These are phyloP conservation scores for Phellinidium pouzarii DNA, from an alignment of 1,284 basidiomycete species.

Conservation along the genomic window DNA sequence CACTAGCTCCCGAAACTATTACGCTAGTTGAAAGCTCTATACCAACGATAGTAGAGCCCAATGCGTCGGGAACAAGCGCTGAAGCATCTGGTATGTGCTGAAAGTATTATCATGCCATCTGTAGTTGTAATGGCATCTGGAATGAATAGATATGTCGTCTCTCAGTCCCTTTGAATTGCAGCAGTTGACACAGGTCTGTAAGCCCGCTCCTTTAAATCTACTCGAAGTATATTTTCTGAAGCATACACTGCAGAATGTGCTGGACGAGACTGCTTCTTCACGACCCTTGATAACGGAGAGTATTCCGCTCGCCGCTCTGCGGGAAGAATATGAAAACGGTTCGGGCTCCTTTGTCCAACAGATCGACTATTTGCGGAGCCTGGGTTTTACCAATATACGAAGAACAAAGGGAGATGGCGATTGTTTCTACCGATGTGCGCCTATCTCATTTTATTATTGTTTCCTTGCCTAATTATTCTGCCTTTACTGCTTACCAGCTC, in stretches of 20 bases:
- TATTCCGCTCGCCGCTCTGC: constrained; percentile 42
- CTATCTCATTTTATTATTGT: background rate
- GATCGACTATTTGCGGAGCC: constrained; percentile 50
- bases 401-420: constrained; percentile 60
- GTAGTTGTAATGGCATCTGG: background rate
- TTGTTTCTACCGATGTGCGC: constrained; percentile 47
- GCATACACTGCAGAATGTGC: constrained; percentile 31
- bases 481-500: constrained; percentile 37
- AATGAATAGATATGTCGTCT: constrained; percentile 27
- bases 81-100: background rate
- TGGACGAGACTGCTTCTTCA: constrained; percentile 42
- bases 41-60: background rate
- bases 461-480: constrained; percentile 17
- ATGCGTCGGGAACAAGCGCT: background rate
- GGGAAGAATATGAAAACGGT: constrained; percentile 61
- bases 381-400: constrained; percentile 58
- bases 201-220: too few relatives aligned
- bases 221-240: background rate
- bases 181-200: constrained; percentile 42
- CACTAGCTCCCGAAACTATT: background rate
- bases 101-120: background rate
- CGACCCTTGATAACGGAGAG: constrained; percentile 48
- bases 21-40: too few relatives aligned
- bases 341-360: constrained; percentile 53
- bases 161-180: constrained; percentile 35